A percentile compares a stretch with the other conserved stretches of the same genome.
Conservation (phyloP, 176 grass and related monocot species). For the Thinopyrum elongatum region DNA sequence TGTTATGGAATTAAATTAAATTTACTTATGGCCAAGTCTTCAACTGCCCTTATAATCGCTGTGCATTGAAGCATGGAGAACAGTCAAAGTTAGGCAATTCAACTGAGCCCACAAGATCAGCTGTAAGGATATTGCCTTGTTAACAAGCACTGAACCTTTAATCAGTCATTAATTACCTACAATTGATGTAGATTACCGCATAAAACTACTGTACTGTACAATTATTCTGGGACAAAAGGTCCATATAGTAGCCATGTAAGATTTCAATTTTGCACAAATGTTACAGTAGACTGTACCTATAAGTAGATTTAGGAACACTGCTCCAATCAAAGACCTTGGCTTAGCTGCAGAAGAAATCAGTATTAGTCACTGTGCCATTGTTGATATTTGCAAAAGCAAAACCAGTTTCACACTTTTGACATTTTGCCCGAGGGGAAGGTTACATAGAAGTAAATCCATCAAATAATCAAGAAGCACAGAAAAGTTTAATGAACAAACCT, state of each 20-base stretch:
- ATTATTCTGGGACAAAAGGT: not conserved
- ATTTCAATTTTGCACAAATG: slow-evolving; percentile 8
- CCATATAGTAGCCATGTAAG: not conserved
- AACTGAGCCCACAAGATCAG: not conserved
- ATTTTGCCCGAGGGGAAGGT: not conserved
- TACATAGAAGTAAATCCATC: not conserved
- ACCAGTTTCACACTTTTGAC: slow-evolving; percentile 4
- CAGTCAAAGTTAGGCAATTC: not conserved
- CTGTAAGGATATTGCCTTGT: not conserved
- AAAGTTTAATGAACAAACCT: slow-evolving; percentile 47
- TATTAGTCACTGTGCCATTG: not conserved
- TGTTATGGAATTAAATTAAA: not conserved
- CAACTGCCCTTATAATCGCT: not conserved
- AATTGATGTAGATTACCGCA: not conserved
- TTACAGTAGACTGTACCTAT: slow-evolving; percentile 40
- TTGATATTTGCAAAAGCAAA: slow-evolving; percentile 10
- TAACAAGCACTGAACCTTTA: not conserved
- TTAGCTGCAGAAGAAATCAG: slow-evolving; percentile 53
- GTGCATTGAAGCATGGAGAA: not conserved
- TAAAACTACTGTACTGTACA: not conserved
- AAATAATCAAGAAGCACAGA: slow-evolving; percentile 22
- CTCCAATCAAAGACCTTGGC: slow-evolving; percentile 70
- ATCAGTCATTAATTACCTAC: not conserved
- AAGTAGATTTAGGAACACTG: slow-evolving; percentile 83
- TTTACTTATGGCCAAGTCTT: not conserved